Conservation (phyloP, 2,329 filamentous ascomycete genomes). For the Phoma herbarum region DNA sequence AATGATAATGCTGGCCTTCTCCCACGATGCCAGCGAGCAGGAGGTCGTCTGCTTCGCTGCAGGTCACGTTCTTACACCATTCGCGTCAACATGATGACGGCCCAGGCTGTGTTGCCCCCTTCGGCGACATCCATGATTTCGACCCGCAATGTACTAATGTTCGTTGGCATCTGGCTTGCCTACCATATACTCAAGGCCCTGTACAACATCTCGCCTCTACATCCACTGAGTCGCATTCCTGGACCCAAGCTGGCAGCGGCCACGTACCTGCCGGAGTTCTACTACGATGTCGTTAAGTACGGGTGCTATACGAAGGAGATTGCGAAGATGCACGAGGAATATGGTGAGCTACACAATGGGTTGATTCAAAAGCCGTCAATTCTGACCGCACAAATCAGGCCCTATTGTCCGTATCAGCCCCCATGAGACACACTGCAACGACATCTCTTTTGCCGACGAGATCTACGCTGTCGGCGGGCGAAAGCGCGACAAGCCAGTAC, state of each 20-base stretch:
- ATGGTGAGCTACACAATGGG: constrained; percentile 35
- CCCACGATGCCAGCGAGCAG: constrained; percentile 10
- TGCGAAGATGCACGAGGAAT: constrained; percentile 48
- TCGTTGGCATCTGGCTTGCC: constrained; percentile 26
- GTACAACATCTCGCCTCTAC: constrained; percentile 41
- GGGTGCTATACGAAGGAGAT: constrained; percentile 48
- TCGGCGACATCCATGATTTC: constrained; percentile 18
- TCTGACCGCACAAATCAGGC: constrained; percentile 23
- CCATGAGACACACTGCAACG: constrained; percentile 43
- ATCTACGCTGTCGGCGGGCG: constrained; percentile 41
- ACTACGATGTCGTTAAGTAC: constrained; percentile 46
- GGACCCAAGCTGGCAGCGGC: constrained; percentile 48
- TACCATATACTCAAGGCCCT: constrained; percentile 28
- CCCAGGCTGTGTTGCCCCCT: constrained; percentile 11
- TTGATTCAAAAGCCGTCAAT: no score
- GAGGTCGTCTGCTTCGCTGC: constrained; percentile 7
- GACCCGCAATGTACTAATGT: constrained; percentile 12
- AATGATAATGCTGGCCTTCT: constrained; percentile 14
- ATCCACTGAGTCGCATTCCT: constrained; percentile 43
- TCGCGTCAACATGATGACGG: constrained; percentile 16
- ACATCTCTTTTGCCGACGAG: constrained; percentile 42
- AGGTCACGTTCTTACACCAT: constrained; percentile 1
- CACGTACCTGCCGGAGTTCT: constrained; percentile 48
- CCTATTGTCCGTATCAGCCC: constrained; percentile 48
- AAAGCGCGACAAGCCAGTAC: constrained; percentile 37